Conservation (phyloP, 169 alveolate species). For the Eimeria sp. region DNA sequence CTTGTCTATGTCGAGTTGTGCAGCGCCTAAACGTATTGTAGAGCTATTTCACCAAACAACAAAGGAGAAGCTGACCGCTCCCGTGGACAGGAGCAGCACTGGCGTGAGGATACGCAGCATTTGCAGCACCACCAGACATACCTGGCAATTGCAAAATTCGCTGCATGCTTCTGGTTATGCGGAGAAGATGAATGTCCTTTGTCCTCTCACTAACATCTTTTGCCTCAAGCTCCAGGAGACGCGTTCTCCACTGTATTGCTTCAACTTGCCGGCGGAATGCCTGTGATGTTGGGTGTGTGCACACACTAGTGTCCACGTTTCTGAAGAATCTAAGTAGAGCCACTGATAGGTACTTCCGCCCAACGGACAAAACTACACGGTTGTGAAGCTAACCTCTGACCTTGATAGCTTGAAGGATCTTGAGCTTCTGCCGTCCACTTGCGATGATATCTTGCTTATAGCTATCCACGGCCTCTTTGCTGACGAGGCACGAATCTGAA, state of each 20-base stretch:
- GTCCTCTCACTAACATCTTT: constrained; percentile 86
- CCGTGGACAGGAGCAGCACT: not conserved
- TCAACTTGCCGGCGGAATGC: constrained; percentile 62
- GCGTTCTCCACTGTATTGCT: constrained; percentile 85
- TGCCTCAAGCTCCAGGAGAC: constrained; percentile 84
- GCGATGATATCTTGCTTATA: constrained; percentile 91
- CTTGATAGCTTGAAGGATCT: constrained; percentile 87
- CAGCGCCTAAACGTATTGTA: not conserved
- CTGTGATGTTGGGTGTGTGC: not conserved
- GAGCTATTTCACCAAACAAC: not conserved
- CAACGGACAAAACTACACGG: not conserved
- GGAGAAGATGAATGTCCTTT: constrained; percentile 86
- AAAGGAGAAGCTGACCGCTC: not conserved
- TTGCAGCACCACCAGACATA: constrained; percentile 8
- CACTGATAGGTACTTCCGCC: not conserved
- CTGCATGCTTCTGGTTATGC: constrained; percentile 86
- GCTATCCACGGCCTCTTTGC: constrained; percentile 90
- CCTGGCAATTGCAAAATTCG: constrained; percentile 50
- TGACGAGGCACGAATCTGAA: constrained; percentile 92
- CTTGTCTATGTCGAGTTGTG: not conserved
- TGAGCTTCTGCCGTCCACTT: constrained; percentile 91
- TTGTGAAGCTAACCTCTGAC: constrained; percentile 4
- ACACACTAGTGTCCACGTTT: not conserved
- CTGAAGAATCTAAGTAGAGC: not conserved
- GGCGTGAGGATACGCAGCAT: not conserved